Base-by-base conservation (phyloP, 2,329 filamentous ascomycete genomes). In the Colletotrichum sp. region DNA sequence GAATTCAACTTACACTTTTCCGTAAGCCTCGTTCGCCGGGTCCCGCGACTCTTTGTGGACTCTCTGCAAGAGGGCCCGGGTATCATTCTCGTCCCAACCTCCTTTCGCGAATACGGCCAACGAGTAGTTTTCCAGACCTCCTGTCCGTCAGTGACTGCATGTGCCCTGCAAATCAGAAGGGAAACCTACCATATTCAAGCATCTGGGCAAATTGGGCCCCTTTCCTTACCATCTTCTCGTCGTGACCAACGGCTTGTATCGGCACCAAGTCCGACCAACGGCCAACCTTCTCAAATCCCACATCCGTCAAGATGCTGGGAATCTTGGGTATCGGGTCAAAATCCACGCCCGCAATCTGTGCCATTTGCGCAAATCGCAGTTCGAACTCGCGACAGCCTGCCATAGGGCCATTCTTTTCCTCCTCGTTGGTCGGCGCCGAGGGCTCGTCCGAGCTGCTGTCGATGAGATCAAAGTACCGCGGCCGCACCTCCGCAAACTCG, bases 231-330 rank as follows among this genome's bases (percentile, higher is more conserved):
- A 83, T 81, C 69, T 85, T 81, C 9, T 84, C 82, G 66, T 88
- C 86, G 28, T 81, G 80, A 0, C 84, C 84, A 83, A 85, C 86
- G 43, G 80, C 79, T 13, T 84, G 83, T 24, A 87, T 78, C 1
- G 86, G 86, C 30, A 88, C 75, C 78, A 86, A 85, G 77, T 88
- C 85, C 24, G 81, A 84, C 15, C 84, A 80, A 76, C 87, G 85
- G 0, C 83, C 80, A 24, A 86, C 82, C 36, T 79, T 80, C 62
- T 87, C 86, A 69, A 86, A 87, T n/a, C 85, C 85, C 5, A 85
- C 77, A 0, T 82, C 81, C 6, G 81, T 71, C 18, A 88, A 79
- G 78, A 82, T 84, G 10, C 79, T 79, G 8, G 83, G 79, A 2
- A 84, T 80, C 21, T 79, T 81, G 6, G 84, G 83, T 15, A 83